Conservation (phyloP, 2,329 filamentous ascomycete genomes). For the Madurella mycetomatis region DNA sequence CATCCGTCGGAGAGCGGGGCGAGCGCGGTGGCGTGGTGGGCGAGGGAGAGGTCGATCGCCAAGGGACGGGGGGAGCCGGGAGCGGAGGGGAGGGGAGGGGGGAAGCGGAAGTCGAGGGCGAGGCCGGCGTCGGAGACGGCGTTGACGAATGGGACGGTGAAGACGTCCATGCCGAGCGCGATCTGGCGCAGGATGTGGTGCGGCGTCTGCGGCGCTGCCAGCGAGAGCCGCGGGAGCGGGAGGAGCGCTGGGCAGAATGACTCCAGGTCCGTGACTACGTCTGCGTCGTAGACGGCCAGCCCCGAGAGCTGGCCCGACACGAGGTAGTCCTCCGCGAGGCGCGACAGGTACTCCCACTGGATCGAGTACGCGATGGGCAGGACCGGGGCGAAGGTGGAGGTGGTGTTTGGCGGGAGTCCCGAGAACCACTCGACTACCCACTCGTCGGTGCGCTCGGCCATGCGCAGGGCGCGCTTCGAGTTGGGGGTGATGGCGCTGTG, state of each 20-base stretch:
- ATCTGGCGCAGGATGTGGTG: slow-evolving; percentile 75
- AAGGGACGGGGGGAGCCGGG: slow-evolving; percentile 44
- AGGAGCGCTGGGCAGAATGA: slow-evolving; percentile 49
- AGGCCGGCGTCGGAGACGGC: slow-evolving; percentile 77
- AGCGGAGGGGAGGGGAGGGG: slow-evolving; percentile 35
- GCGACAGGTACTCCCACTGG: slow-evolving; percentile 76
- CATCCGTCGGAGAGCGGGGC: slow-evolving; percentile 61
- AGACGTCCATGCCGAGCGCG: slow-evolving; percentile 71
- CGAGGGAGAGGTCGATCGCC: slow-evolving; percentile 74
- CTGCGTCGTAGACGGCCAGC: slow-evolving; percentile 73
- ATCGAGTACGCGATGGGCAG: slow-evolving; percentile 69
- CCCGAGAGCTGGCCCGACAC: slow-evolving; percentile 57
- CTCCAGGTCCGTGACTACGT: slow-evolving; percentile 64
- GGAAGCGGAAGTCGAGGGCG: slow-evolving; percentile 75
- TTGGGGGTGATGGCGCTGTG: slow-evolving; percentile 48
- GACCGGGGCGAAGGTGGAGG: slow-evolving; percentile 59
- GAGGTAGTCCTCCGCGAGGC: slow-evolving; percentile 60
- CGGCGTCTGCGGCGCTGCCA: slow-evolving; percentile 66
- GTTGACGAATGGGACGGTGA: slow-evolving; percentile 72
- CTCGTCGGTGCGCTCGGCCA: slow-evolving; percentile 78
- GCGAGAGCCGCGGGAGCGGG: slow-evolving; percentile 66
- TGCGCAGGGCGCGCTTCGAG: slow-evolving; percentile 71
- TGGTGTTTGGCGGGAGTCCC: slow-evolving; percentile 32
- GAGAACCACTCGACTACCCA: slow-evolving; percentile 70
- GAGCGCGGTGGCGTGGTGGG: slow-evolving; percentile 57